These are phyloP conservation scores for Gliomastix tumulicola DNA, from an alignment of 2,329 filamentous ascomycete species.

Conservation along the genomic window DNA sequence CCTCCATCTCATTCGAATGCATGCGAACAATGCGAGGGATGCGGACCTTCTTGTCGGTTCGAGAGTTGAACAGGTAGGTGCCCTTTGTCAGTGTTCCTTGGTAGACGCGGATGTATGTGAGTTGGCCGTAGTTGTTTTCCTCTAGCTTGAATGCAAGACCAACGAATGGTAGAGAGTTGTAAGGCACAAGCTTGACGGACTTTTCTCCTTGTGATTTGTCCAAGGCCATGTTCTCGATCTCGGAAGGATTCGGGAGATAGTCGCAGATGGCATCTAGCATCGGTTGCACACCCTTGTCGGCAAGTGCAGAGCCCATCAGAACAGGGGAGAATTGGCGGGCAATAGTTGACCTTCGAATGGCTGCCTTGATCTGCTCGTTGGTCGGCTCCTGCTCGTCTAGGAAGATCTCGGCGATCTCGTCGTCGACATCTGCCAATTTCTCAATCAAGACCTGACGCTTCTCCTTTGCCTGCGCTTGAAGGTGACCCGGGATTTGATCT, in stretches of 20 bases:
- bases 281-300: constrained; percentile 90
- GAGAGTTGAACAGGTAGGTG: constrained; percentile 85
- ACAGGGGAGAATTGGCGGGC: constrained; percentile 86
- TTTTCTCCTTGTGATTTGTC: constrained; percentile 75
- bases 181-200: constrained; percentile 80
- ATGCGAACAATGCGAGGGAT: constrained; percentile 96
- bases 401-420: constrained; percentile 94
- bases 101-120: constrained; percentile 98
- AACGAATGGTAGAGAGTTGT: constrained; percentile 89
- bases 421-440: constrained; percentile 93
- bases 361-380: constrained; percentile 77
- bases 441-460: constrained; percentile 84
- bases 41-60: constrained; percentile 92
- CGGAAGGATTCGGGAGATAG: constrained; percentile 84
- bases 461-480: constrained; percentile 70
- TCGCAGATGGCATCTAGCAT: constrained; percentile 97
- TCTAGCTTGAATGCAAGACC: constrained; percentile 98
- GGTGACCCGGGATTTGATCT: constrained; percentile 76
- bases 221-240: constrained; percentile 84
- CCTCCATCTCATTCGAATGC: constrained; percentile 99
- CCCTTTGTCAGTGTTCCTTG: constrained; percentile 88
- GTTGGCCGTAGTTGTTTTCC: constrained; percentile 96
- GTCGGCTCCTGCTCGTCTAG: constrained; percentile 80
- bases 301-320: constrained; percentile 91
- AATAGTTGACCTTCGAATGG: constrained; percentile 88